Conservation (phyloP, 768 basidiomycete genomes). For the Phlegmacium glaucopus region DNA sequence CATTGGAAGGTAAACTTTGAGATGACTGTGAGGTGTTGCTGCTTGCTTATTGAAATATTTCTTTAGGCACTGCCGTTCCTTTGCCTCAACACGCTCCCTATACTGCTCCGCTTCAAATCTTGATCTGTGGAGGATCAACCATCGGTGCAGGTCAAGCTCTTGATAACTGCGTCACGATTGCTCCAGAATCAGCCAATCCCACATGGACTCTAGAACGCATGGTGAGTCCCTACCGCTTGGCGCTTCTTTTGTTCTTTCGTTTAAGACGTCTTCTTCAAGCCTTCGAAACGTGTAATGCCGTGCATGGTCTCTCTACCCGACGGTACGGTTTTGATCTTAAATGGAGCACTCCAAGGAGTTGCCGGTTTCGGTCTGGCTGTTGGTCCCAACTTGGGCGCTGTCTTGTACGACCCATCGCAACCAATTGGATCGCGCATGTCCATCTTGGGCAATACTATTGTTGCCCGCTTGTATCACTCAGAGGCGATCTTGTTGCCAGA, state of each 20-base stretch:
- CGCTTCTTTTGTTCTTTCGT: too few species aligned
- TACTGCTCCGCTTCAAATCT: slow-evolving; percentile 61
- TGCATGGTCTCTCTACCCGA: slow-evolving; percentile 71
- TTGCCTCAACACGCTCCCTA: slow-evolving; percentile 73
- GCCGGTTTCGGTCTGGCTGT: slow-evolving; percentile 72
- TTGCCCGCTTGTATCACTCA: slow-evolving; percentile 77
- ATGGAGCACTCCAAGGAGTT: slow-evolving; percentile 67
- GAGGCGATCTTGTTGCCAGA: slow-evolving; percentile 72
- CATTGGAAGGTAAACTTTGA: slow-evolving; percentile 48
- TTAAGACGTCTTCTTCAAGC: slow-evolving; percentile 6
- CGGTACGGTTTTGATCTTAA: slow-evolving; percentile 75
- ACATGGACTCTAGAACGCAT: slow-evolving; percentile 77
- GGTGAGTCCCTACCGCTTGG: slow-evolving; percentile 41
- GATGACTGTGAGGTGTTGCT: neutral
- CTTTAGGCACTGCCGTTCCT: slow-evolving; percentile 51
- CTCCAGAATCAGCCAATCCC: slow-evolving; percentile 59
- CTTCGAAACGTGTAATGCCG: slow-evolving; percentile 60
- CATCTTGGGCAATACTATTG: slow-evolving; percentile 62
- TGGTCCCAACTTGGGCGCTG: slow-evolving; percentile 59
- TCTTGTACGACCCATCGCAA: slow-evolving; percentile 67
- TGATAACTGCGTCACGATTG: slow-evolving; percentile 70
- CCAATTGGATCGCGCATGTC: slow-evolving; percentile 62
- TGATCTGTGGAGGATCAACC: slow-evolving; percentile 78
- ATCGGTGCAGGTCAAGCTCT: slow-evolving; percentile 46
- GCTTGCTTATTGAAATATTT: neutral